Conservation (phyloP, 106 monocot genomes). For the Dioscorea dumetorum region DNA sequence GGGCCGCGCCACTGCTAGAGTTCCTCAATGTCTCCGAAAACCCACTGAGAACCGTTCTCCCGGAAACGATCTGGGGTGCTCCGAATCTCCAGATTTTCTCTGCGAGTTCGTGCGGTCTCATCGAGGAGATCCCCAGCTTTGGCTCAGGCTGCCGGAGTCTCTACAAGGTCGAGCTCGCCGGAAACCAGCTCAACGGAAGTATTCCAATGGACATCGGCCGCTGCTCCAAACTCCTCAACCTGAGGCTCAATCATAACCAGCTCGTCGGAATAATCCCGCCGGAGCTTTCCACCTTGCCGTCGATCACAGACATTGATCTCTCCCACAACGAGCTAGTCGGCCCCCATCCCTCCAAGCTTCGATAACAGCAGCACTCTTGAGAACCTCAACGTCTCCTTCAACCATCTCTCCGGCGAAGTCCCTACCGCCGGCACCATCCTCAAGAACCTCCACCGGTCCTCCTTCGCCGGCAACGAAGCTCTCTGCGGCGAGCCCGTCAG, state of each 20-base stretch:
- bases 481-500: conserved; percentile 52
- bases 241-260: conserved; percentile 47
- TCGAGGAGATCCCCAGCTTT: conserved; percentile 52
- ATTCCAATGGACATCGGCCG: conserved; percentile 55
- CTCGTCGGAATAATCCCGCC: conserved; percentile 59
- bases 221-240: conserved; percentile 57
- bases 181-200: conserved; percentile 47
- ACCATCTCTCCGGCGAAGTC: conserved; percentile 44
- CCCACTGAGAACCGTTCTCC: conserved; percentile 37
- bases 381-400: conserved; percentile 81
- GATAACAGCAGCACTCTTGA: conserved; percentile 78
- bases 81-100: conserved; percentile 61
- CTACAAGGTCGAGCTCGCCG: conserved; percentile 63
- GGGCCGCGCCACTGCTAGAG: conserved; percentile 34
- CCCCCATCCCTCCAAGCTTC: conserved; percentile 48
- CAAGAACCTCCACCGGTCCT: conserved; percentile 39
- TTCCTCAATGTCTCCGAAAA: conserved; percentile 72
- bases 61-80: conserved; percentile 39
- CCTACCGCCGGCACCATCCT: conserved; percentile 25
- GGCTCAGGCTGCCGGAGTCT: conserved; percentile 52
- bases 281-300: conserved; percentile 54
- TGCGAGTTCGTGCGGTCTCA: conserved; percentile 50
- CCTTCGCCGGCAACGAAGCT: conserved; percentile 50
- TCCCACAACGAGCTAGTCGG: conserved; percentile 61
- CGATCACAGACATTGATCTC: conserved; percentile 78